phyloP scores from a whole-genome alignment of 495 filamentous ascomycete species.

The Penicillium waksmanii region DNA sequence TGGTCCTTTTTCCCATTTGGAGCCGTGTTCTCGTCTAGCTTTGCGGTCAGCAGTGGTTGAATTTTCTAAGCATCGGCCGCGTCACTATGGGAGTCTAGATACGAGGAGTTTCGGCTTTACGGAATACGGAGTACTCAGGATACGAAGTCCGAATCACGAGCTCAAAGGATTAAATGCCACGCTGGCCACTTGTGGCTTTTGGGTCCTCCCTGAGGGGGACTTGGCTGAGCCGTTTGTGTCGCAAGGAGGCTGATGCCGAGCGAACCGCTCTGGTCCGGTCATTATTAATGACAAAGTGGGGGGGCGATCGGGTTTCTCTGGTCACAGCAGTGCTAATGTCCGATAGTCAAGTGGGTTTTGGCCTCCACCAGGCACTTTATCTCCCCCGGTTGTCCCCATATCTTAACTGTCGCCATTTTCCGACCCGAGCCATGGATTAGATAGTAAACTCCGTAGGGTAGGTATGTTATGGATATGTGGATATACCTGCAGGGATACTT shows the following conservation, averaged over 20 bases:
- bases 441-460: too few species aligned
- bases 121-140: neutral
- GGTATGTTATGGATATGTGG: too few species aligned
- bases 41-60: conserved; percentile 7
- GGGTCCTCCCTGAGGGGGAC: neutral
- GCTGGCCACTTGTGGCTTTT: conserved; percentile 23
- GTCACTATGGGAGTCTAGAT: conserved; percentile 11
- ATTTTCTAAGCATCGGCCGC: neutral
- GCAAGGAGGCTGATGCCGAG: conserved; percentile 24
- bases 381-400: neutral
- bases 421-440: neutral
- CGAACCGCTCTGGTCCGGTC: conserved; percentile 10
- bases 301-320: conserved; percentile 13
- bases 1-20: neutral
- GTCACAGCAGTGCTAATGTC: conserved; percentile 20
- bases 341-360: conserved; percentile 21
- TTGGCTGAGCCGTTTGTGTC: neutral
- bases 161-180: conserved; percentile 17
- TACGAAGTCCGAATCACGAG: conserved; percentile 27
- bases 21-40: neutral
- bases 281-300: conserved; percentile 9
- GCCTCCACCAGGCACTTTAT: conserved; percentile 6
- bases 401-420: neutral
- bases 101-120: conserved; percentile 15
- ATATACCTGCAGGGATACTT: too few species aligned